Base-by-base conservation (phyloP, 2,329 filamentous ascomycete genomes). In the Orbilia blumenaviensis region DNA sequence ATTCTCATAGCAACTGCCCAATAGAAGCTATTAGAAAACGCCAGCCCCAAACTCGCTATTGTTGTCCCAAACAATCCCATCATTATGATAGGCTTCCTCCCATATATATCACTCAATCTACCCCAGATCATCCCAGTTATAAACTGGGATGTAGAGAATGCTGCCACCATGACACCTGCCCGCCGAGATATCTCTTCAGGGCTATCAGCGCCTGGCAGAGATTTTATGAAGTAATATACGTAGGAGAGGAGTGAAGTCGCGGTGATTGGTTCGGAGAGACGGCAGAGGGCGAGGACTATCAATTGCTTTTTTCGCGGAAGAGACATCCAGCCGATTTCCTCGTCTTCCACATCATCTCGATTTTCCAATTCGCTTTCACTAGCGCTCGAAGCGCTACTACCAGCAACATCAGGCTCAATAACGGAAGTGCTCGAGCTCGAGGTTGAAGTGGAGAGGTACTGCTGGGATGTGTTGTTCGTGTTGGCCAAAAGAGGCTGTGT, bases 221-320 rank as follows among this genome's bases (percentile, higher is more conserved):
- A 94, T 79, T 89, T 89, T n/a, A 97, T 87, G 82, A 95, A 92
- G 82, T 94, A 96, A 83, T 92, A 96, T 85, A 96, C 89, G 83
- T 96, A 96, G 1, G 91, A 88, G 82, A 91, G 87, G 7, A 93
- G 83, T 10, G 89, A 92, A 0, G 91, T 93, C 81, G 95, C 91
- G 0, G 92, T 91, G 36, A 96, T 84, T 2, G 93, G 93, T 81
- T 96, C 93, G 9, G 91, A 92, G 21, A 96, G 84, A 27, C 93
- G 89, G 7, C 92, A 90, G 48, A 96, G 84, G 0, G 91, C 93
- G 58, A 96, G 86, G 69, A 96, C 89, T 29, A 90, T 84, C 18
- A 96, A 86, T 83, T 96, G 93, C 50, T 88, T 86, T 82, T 93
- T 96, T 71, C 88, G 86, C 0, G 93, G 93, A 0, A 96, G 84